phyloP scores from a whole-genome alignment of 2,329 filamentous ascomycete species.

The Endothia cerciana region DNA sequence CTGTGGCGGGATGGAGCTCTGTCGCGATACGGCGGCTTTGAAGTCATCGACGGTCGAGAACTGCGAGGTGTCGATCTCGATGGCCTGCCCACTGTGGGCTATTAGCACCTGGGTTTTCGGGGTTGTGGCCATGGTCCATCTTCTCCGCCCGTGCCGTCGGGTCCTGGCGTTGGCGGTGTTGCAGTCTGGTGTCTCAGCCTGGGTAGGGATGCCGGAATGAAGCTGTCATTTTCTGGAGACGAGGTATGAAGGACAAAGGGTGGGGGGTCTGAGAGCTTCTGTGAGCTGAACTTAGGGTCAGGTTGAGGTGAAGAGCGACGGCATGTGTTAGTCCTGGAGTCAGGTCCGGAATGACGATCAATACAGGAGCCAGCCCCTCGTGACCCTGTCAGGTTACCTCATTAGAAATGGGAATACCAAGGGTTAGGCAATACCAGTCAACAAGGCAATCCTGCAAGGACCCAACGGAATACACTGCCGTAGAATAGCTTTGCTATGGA shows the following conservation, averaged over 20 bases:
- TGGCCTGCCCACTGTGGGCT: constrained; percentile 87
- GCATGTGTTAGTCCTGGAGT: constrained; percentile 2
- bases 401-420: not conserved
- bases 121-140: constrained; percentile 14
- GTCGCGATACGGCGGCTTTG: constrained; percentile 76
- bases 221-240: not conserved
- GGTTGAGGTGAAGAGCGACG: constrained; percentile 2
- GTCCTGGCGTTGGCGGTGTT: constrained; percentile 1
- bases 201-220: constrained; percentile 2
- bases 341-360: not conserved
- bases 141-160: constrained; percentile 9
- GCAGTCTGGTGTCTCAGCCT: constrained; percentile 5
- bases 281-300: not conserved
- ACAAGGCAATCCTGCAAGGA: not conserved
- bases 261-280: not conserved
- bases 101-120: constrained; percentile 47
- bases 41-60: constrained; percentile 83
- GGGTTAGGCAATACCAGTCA: not conserved
- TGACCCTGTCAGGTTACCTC: constrained; percentile 13
- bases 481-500: not conserved
- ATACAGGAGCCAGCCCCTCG: constrained; percentile 5
- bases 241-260: not conserved
- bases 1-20: constrained; percentile 73
- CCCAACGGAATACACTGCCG: not conserved
- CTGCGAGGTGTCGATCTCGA: constrained; percentile 75